phyloP scores from a whole-genome alignment of 2,329 filamentous ascomycete species.

The Trichoderma pleuroti region DNA sequence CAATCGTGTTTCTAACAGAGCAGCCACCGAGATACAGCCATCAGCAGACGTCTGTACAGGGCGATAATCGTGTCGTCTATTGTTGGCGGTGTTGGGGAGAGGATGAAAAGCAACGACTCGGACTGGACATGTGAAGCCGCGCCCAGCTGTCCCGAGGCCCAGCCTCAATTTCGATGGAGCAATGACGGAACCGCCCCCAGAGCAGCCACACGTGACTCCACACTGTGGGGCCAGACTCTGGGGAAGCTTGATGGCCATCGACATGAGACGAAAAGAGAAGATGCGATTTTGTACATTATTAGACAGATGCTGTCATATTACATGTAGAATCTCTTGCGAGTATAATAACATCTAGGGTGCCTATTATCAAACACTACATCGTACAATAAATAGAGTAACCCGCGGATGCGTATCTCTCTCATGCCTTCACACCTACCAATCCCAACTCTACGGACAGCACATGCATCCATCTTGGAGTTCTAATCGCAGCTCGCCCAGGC shows the following conservation, averaged over 20 bases:
- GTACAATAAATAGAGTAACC: not conserved
- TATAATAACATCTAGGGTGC: not conserved
- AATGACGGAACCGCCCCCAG: conserved; percentile 14
- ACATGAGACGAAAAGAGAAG: not conserved
- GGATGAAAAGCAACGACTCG: not conserved
- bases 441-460: not conserved
- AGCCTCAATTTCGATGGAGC: conserved; percentile 3
- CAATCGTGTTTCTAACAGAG: not conserved
- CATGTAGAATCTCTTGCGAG: not conserved
- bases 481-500: not conserved
- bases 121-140: conserved; percentile 13
- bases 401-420: not conserved
- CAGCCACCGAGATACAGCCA: not conserved
- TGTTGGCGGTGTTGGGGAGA: not conserved
- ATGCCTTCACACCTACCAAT: not conserved
- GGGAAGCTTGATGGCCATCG: not conserved
- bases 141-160: conserved; percentile 15
- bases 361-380: not conserved
- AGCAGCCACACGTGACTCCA: conserved; percentile 14
- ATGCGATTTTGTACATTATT: not conserved
- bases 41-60: not conserved
- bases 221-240: not conserved
- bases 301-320: not conserved
- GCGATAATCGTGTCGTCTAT: not conserved
- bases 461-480: not conserved